Evolutionary conservation across 177 flowering plant species (phyloP).

Genomic region (Vitis hybrid): DNA sequence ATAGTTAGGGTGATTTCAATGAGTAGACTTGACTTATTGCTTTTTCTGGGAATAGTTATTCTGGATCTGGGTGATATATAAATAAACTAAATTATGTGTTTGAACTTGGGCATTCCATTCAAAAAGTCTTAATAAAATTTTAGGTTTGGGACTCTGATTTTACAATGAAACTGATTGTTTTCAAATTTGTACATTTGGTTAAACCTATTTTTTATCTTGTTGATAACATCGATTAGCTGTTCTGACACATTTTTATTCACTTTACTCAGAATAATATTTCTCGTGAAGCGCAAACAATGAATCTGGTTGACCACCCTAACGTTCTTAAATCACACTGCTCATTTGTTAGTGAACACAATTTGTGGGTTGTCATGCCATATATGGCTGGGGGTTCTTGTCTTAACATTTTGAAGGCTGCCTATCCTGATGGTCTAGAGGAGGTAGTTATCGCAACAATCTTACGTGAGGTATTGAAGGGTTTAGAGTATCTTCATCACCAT

Average conservation of each 20-base stretch:
- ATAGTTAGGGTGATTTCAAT: no score
- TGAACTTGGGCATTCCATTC: no score
- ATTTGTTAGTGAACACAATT: slow-evolving; percentile 74
- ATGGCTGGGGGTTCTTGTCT: slow-evolving; percentile 97
- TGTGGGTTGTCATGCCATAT: slow-evolving; percentile 98
- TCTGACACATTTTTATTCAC: background rate
- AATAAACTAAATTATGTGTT: no score
- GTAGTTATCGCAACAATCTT: slow-evolving; percentile 81
- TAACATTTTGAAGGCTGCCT: slow-evolving; percentile 83
- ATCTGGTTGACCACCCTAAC: slow-evolving; percentile 88
- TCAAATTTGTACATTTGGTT: background rate
- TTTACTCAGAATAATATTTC: slow-evolving; percentile 60
- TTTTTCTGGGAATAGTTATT: no score
- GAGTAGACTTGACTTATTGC: no score
- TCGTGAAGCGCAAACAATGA: slow-evolving; percentile 93
- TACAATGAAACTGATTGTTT: background rate
- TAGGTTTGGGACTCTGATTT: no score
- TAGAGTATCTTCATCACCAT: slow-evolving; percentile 93
- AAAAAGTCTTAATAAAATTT: no score
- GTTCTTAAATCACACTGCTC: slow-evolving; percentile 91
- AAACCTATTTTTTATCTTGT: background rate
- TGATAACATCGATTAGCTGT: background rate
- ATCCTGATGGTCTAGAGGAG: slow-evolving; percentile 90
- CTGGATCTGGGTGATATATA: no score
- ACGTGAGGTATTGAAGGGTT: slow-evolving; percentile 79